Base-by-base conservation (phyloP, 2,329 filamentous ascomycete genomes). In the Botrytis squamosa region DNA sequence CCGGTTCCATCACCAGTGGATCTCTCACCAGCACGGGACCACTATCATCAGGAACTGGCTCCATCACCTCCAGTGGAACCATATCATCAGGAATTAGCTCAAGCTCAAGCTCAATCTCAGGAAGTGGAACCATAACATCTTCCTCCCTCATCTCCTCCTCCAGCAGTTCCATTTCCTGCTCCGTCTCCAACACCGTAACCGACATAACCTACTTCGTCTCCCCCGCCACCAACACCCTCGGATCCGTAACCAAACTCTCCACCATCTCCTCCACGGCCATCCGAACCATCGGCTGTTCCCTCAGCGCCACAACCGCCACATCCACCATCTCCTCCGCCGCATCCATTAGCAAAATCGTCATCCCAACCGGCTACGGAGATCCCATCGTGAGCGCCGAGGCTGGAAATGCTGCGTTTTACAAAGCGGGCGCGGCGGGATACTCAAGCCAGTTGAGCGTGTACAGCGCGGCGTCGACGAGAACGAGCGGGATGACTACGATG, bases 301-400 rank as follows among this genome's bases (percentile, higher is more conserved):
- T 70, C n/a, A 55, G 42, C 42, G 59, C 42, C 33, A 71, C 18
- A 63, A 71, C 69, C 10, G 42, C 44, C 36, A 71, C 69, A 36
- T 71, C 69, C 12, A 64, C 69, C 7, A 38, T 65, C 1, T 65
- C 44, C 38, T 65, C 44, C 25, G 42, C 70, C 40, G 70, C 44
- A 29, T 65, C 60, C 16, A 71, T 71, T 29, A 55, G 59, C 8
- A 71, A 71, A 44, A 65, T 71, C 20, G 25, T 44, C 16, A 65
- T 71, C 8, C 60, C 60, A n/a, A 71, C 60, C 18, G 60, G 70
- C 12, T 71, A 55, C 18, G 25, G 60, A 52, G 70, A 71, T 71
- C n/a, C 59, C 5, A 29, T 71, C 16, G 7, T 65, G 10, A 36
- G 55, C 14, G 70, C 33, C 22, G 70, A 65, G n/a, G 40, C 33